phyloP scores from a whole-genome alignment of 176 grass and related monocot species.

The Aegilops sharonensis region DNA sequence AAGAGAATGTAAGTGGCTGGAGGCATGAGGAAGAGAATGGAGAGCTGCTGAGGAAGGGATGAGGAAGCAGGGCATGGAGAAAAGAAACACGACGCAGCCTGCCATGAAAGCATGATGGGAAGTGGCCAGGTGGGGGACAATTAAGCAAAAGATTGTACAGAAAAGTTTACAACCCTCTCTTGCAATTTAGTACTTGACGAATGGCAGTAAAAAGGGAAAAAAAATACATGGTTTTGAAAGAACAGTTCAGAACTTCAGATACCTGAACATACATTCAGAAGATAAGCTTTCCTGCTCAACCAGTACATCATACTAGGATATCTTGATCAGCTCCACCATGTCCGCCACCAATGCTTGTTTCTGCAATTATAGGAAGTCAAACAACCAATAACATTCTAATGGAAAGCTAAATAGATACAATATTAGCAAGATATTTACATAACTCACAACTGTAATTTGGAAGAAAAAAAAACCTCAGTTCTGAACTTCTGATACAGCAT shows the following conservation, averaged over 20 bases:
- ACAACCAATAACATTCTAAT: background rate
- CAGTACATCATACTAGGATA: background rate
- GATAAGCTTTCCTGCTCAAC: background rate
- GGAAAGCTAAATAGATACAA: background rate
- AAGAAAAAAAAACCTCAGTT: too few species aligned
- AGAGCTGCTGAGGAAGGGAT: background rate
- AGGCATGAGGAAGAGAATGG: background rate
- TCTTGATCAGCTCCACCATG: background rate
- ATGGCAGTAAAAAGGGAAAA: background rate
- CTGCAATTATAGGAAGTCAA: background rate
- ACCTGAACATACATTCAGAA: background rate
- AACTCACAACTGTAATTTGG: too few species aligned
- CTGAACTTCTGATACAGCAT: too few species aligned
- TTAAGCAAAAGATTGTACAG: background rate
- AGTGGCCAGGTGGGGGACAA: background rate
- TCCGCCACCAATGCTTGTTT: too few species aligned
- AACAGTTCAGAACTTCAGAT: slow-evolving; percentile 2
- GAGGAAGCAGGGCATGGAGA: too few species aligned
- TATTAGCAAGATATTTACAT: background rate
- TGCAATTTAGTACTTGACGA: background rate
- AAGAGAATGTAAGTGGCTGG: background rate
- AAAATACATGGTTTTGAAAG: background rate
- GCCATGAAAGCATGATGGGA: background rate
- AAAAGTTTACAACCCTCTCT: background rate
- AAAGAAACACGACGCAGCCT: too few species aligned